Evolutionary conservation across 1,284 basidiomycete genomes (phyloP).

Genomic region (Malassezia furfur): DNA sequence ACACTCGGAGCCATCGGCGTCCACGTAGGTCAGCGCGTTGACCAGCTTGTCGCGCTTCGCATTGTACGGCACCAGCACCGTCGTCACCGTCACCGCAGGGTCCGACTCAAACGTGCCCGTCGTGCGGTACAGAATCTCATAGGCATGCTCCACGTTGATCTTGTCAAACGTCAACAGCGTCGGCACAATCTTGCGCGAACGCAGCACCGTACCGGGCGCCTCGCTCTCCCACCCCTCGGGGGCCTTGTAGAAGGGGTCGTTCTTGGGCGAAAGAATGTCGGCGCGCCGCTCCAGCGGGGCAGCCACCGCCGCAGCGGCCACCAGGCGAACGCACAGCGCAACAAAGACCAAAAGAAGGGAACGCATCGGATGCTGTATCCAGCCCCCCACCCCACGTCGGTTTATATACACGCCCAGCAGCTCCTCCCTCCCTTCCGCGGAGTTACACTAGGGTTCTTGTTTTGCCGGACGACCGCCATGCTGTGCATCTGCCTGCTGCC

Average conservation of each 20-base stretch:
- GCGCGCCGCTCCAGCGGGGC: background rate
- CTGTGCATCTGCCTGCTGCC: too few species aligned
- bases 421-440: too few species aligned
- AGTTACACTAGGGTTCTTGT: too few species aligned
- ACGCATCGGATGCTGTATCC: background rate
- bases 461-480: too few species aligned
- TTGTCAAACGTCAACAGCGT: background rate
- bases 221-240: conserved; percentile 17
- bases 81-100: conserved; percentile 16
- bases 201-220: conserved; percentile 25
- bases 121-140: conserved; percentile 26
- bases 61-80: conserved; percentile 23
- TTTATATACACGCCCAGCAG: too few species aligned
- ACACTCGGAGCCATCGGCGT: conserved; percentile 22
- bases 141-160: conserved; percentile 15
- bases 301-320: background rate
- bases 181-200: conserved; percentile 21
- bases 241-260: conserved; percentile 33
- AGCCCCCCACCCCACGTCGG: too few species aligned
- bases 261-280: background rate
- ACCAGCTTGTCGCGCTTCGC: conserved; percentile 23
- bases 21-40: conserved; percentile 20
- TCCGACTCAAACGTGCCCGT: background rate
- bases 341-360: background rate
- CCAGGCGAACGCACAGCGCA: background rate